Percentiles rank a stretch among this genome's conserved stretches.
Evolutionary conservation across 148 eudicot genomes (phyloP).

Genomic region (Beta vulgaris): DNA sequence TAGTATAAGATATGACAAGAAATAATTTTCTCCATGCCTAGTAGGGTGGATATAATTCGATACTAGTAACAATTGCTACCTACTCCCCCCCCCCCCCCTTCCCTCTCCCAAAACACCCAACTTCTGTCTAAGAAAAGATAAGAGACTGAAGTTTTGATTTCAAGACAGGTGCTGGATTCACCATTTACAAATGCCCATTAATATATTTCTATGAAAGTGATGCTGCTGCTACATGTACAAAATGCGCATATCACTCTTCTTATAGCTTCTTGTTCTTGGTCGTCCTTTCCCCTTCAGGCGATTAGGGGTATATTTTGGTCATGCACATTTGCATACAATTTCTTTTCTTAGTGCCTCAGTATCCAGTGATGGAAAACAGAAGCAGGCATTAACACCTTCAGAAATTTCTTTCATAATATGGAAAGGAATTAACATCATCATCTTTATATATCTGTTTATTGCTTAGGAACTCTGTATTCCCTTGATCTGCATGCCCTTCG

Average conservation of each 20-base stretch:
- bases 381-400: slow-evolving; percentile 4
- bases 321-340: background rate
- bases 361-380: background rate
- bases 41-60: background rate
- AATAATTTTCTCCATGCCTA: background rate
- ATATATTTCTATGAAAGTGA: background rate
- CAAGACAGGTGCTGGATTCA: background rate
- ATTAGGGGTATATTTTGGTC: background rate
- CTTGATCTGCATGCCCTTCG: slow-evolving; percentile 25
- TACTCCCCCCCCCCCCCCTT: background rate
- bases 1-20: background rate
- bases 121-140: background rate
- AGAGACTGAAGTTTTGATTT: background rate
- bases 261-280: background rate
- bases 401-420: slow-evolving; percentile 25
- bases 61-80: background rate
- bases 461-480: slow-evolving; percentile 23
- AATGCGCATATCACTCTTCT: background rate
- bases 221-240: background rate
- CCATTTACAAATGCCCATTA: background rate
- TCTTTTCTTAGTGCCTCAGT: background rate
- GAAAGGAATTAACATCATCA: slow-evolving; percentile 21
- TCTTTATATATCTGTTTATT: slow-evolving; percentile 26
- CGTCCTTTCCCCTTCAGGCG: background rate
- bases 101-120: background rate